These are phyloP conservation scores for Stipa capillata DNA, from an alignment of 176 grass and related monocot species.

Conservation along the genomic window DNA sequence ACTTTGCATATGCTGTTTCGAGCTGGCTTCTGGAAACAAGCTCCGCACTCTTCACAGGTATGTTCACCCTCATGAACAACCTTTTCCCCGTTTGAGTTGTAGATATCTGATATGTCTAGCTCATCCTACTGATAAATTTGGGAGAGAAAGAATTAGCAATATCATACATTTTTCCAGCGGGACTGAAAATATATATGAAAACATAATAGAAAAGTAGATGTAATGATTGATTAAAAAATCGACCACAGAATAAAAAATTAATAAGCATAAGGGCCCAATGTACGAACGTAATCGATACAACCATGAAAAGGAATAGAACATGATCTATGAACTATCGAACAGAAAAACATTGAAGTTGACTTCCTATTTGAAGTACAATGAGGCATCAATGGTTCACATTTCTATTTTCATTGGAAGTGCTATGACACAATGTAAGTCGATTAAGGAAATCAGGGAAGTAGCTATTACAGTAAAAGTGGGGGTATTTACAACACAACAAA, in stretches of 20 bases:
- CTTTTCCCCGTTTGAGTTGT: too few relatives aligned
- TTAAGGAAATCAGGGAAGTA: too few relatives aligned
- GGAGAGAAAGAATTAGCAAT: background rate
- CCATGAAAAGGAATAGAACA: background rate
- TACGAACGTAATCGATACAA: background rate
- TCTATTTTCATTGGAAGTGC: too few relatives aligned
- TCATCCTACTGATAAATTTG: conserved; percentile 26
- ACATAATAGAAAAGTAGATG: background rate
- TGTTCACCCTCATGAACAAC: too few relatives aligned
- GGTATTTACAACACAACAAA: too few relatives aligned
- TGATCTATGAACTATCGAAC: background rate
- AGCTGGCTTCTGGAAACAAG: too few relatives aligned
- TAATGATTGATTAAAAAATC: background rate
- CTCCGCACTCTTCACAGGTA: too few relatives aligned
- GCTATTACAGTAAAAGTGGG: too few relatives aligned
- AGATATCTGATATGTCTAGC: conserved; percentile 16
- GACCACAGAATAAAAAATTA: background rate
- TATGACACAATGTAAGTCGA: too few relatives aligned
- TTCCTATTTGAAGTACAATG: background rate
- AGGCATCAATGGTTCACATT: background rate
- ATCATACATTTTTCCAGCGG: background rate
- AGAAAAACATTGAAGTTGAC: background rate
- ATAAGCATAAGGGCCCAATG: background rate
- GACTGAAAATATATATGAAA: background rate
- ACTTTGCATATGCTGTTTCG: too few relatives aligned